These are phyloP conservation scores for Polytolypa hystricis DNA, from an alignment of 2,329 filamentous ascomycete genomes.

Conservation along the genomic window DNA sequence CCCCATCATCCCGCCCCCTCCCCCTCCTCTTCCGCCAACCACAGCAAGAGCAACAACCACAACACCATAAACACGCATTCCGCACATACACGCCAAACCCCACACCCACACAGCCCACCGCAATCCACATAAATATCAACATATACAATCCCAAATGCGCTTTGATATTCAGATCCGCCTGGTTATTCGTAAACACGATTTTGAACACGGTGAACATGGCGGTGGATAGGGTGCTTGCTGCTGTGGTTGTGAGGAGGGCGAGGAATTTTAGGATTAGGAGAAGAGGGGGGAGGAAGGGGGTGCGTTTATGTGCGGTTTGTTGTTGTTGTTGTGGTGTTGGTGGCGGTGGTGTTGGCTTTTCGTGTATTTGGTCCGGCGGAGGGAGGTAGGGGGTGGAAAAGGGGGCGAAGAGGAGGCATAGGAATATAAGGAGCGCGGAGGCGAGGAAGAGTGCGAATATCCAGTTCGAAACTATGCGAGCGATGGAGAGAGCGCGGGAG, in stretches of 20 bases:
- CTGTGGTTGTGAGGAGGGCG: conserved; percentile 54
- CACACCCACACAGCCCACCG: conserved; percentile 53
- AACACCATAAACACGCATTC: conserved; percentile 35
- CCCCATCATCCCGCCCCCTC: background rate
- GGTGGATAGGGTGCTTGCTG: conserved; percentile 64
- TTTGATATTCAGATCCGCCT: conserved; percentile 64
- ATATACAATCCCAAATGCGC: conserved; percentile 60
- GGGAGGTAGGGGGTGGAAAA: conserved; percentile 37
- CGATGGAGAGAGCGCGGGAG: conserved; percentile 60
- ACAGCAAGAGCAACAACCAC: conserved; percentile 52
- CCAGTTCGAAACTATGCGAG: conserved; percentile 62
- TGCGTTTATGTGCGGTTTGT: conserved; percentile 26
- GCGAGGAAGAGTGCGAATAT: conserved; percentile 86
- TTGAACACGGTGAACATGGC: conserved; percentile 75
- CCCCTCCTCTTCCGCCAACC: conserved; percentile 14
- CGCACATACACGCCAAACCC: conserved; percentile 64
- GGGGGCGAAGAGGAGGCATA: conserved; percentile 57
- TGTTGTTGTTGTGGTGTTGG: background rate
- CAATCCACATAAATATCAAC: conserved; percentile 86
- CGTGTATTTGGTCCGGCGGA: conserved; percentile 19
- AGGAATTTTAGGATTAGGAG: conserved; percentile 60
- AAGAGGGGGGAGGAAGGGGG: conserved; percentile 56
- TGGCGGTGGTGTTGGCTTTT: conserved; percentile 14
- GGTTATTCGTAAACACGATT: conserved; percentile 57
- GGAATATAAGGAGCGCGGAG: conserved; percentile 56